Evolutionary conservation across 441 rosid species (phyloP), one percentile per base, ranked within the genome.

Genomic region (Gossypium trilobum): DNA sequence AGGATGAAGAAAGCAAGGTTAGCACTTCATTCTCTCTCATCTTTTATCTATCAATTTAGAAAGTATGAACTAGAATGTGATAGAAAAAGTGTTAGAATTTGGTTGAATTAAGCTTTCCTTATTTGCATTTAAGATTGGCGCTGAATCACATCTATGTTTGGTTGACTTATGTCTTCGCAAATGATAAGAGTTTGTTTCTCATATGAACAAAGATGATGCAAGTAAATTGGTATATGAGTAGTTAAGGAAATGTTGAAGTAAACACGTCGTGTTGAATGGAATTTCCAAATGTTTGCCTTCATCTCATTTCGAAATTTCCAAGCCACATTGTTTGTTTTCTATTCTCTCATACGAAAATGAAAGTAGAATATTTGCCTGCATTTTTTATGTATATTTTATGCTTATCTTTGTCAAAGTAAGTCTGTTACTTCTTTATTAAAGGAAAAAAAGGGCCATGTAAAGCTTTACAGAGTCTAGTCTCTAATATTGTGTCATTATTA

Each of bases 1-100:
- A 80, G 73, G 82, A 84, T 71, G 84, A 84, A 77, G 85, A 84
- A 71, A 80, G 84, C 76, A 84, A 78, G 83, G 85, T 82, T 9
- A 31, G 79, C 58, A 66, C 31, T 61, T 13, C 29, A 73, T 39
- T 10, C 54, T 70, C 73, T 36, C 50, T 5, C 72, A 52, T 31
- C 39, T 17, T 68, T 68, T 60, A n/a, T 60, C 14, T 29, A 29
- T 11, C 25, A 8, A 68, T 16, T 42, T 27, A 3, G 59, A 50
- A 59, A 17, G 29, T 52, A 29, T 2, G 51, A 52, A 52, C 46
- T 29, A 66, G 72, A 29, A 68, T 68, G 58, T 51, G 71, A 27
- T 44, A 6, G 6, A 31, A 4, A 25, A 25, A 65, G 50, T 0
- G 23, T 27, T 27, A 58, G 48, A 68, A 52, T 68, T 52, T 52